Percentiles rank a stretch among this genome's conserved stretches.
Evolutionary conservation across 352 stramenopile genomes (phyloP).

Genomic region (Phytophthora quininea): DNA sequence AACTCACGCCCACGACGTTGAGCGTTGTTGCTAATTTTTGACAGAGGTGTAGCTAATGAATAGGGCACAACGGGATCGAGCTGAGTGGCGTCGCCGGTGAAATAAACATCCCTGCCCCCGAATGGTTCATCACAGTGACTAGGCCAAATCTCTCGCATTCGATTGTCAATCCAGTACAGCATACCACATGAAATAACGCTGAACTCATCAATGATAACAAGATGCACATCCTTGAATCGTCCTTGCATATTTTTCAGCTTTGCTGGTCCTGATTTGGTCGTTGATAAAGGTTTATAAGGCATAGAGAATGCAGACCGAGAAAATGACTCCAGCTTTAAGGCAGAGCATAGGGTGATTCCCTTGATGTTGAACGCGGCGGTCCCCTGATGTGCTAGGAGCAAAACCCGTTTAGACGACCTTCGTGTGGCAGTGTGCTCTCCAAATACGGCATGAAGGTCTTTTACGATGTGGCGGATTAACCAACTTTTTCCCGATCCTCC

Average conservation of each 20-base stretch:
- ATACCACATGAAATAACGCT: constrained; percentile 2
- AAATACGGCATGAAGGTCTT: neutral
- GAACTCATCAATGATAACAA: neutral
- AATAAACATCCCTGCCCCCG: neutral
- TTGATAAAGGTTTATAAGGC: neutral
- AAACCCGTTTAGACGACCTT: neutral
- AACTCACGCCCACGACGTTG: neutral
- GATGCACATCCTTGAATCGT: neutral
- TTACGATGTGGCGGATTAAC: neutral
- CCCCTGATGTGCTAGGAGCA: neutral
- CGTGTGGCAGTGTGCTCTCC: neutral
- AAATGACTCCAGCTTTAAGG: neutral
- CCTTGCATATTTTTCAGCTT: neutral
- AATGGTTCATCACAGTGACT: neutral
- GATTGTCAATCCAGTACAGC: neutral
- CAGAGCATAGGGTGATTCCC: neutral
- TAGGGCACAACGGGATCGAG: neutral
- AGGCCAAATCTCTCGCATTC: neutral
- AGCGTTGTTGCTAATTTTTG: neutral
- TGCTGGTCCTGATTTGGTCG: neutral
- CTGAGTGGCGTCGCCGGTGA: neutral
- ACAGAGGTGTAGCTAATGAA: neutral
- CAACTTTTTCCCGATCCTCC: neutral
- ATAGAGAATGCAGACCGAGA: neutral
- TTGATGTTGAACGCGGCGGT: neutral